A percentile compares a stretch with the other conserved stretches of the same genome.
Evolutionary conservation across 805 yeast species (phyloP).

Genomic region (Priceomyces melissophilus): DNA sequence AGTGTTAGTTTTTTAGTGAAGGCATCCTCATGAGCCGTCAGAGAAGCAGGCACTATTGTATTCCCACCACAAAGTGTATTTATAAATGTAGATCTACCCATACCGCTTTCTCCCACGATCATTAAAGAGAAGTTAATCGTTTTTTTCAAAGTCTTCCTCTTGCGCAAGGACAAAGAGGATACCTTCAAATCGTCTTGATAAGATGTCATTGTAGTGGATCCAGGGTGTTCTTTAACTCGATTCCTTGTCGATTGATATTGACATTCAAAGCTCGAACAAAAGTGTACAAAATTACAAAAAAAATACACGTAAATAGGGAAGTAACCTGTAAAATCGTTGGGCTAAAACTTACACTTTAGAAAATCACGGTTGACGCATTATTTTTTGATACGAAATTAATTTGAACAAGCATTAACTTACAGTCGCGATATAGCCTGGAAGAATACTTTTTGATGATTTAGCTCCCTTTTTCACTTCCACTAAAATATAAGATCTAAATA

Average conservation of each 20-base stretch:
- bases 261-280: too few relatives aligned
- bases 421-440: too few relatives aligned
- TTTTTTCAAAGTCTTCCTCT: constrained; percentile 77
- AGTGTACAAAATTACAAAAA: neutral
- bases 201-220: constrained; percentile 1
- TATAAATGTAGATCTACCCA: constrained; percentile 89
- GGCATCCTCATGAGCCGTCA: constrained; percentile 59
- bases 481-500: too few relatives aligned
- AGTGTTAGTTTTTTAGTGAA: constrained; percentile 48
- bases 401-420: too few relatives aligned
- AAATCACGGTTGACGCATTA: neutral
- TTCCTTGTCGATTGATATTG: neutral
- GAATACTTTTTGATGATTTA: too few relatives aligned
- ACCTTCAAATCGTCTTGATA: constrained; percentile 18
- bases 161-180: constrained; percentile 44
- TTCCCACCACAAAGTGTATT: constrained; percentile 88
- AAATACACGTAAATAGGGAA: constrained; percentile 3
- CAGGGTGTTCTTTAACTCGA: neutral
- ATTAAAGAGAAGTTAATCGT: constrained; percentile 81
- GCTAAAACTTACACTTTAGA: neutral
- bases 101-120: constrained; percentile 85
- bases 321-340: constrained; percentile 1
- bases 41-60: constrained; percentile 65
- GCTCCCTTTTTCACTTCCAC: too few relatives aligned
- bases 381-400: too few relatives aligned